Base-by-base conservation (phyloP, 1,284 basidiomycete species). In the Phellinidium pouzarii region DNA sequence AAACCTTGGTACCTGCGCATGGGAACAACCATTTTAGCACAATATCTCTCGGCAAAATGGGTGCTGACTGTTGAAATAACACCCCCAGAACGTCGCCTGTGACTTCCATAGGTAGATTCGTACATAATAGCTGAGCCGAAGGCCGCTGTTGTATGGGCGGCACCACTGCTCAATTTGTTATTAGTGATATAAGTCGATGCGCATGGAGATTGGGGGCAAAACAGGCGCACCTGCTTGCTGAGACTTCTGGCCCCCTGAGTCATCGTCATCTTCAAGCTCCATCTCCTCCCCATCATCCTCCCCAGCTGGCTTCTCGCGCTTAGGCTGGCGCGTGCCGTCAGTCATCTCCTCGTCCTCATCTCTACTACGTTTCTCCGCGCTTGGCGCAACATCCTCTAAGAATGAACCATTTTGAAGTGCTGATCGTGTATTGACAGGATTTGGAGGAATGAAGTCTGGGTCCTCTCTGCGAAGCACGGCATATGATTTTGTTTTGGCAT, bases 401-500 rank as follows among this genome's bases (percentile, higher is more conserved):
- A 38, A 1, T 34, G 52, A 3, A 27, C 44, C 44, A 20, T 57
- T 51, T 51, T 52, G 44, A 25, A 55, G 42, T 44, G 71, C 77
- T 47, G 79, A 78, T 55, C 83, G 76, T 34, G 69, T 70, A 25
- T 31, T 38, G 26, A 44, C 34, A n/a, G 83, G 77, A 50, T 71
- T 84, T 59, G 80, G 87, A 34, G 77, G 80, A 51, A 84, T 77
- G 58, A 88, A 88, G 62, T 77, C 73, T 58, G 91, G 81, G 72
- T 91, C 85, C 64, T 90, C 87, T 61, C 72, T 71, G 57, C 76
- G 76, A 48, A 80, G 69, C 8, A 88, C 91, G 38, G 92, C 92
- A 66, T 88, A 82, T 2, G 91, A 94, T 66, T 90, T 87, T 25
- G 78, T 74, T 67, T 88, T 90, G 44, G 93, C 88, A 68, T 96